Conservation (phyloP, 352 stramenopile genomes). For the Globisporangium alternatum region DNA sequence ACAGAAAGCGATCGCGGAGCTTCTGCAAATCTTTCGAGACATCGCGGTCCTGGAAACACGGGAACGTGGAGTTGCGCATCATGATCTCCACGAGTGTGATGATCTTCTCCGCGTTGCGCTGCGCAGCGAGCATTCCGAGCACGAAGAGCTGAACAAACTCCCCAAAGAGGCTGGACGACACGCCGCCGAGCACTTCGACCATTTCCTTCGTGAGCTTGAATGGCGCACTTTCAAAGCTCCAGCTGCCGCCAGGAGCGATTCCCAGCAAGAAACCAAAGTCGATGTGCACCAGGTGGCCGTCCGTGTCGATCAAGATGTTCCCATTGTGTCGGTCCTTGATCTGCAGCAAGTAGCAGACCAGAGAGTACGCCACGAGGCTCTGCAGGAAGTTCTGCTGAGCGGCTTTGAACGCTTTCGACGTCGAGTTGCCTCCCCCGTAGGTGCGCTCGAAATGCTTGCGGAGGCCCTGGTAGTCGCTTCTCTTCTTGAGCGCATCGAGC, state of each 20-base stretch:
- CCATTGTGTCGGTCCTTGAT: conserved; percentile 97
- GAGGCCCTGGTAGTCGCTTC: conserved; percentile 76
- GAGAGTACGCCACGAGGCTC: conserved; percentile 62
- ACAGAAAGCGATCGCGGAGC: conserved; percentile 63
- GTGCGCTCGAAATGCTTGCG: conserved; percentile 90
- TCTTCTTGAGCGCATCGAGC: conserved; percentile 94
- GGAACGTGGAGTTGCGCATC: conserved; percentile 81
- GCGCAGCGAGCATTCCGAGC: conserved; percentile 46
- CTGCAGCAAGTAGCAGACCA: conserved; percentile 87
- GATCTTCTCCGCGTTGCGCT: conserved; percentile 61
- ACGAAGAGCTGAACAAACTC: conserved; percentile 68
- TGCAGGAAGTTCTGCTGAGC: conserved; percentile 64
- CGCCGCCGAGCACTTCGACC: conserved; percentile 87
- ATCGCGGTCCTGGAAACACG: conserved; percentile 79
- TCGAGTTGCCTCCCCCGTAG: conserved; percentile 65
- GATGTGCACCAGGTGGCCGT: conserved; percentile 93
- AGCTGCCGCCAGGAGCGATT: conserved; percentile 91
- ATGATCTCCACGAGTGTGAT: conserved; percentile 76
- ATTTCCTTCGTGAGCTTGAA: conserved; percentile 97
- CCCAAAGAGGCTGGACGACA: conserved; percentile 54
- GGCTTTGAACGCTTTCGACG: conserved; percentile 36
- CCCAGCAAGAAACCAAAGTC: conserved; percentile 97
- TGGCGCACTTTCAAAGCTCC: conserved; percentile 91
- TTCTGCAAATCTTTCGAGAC: conserved; percentile 85
- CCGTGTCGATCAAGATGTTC: conserved; percentile 93